phyloP scores from a whole-genome alignment of 768 basidiomycete genomes.

The Rhizopogon roseolus region DNA sequence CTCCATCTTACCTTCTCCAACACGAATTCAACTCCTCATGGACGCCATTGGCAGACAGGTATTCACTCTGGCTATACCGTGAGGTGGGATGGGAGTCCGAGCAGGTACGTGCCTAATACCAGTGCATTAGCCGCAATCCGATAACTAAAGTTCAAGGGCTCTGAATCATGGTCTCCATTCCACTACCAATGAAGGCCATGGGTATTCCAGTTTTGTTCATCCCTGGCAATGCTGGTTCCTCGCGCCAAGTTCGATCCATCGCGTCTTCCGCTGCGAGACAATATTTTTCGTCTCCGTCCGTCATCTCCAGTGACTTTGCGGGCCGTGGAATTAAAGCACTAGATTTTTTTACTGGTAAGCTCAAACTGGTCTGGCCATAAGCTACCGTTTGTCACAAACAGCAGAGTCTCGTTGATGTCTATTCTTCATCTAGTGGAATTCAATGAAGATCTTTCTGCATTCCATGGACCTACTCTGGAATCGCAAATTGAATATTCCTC shows the following conservation, averaged over 20 bases:
- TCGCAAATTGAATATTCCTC: conserved; percentile 76
- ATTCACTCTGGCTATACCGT: conserved; percentile 87
- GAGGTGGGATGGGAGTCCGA: conserved; percentile 80
- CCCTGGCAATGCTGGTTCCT: conserved; percentile 96
- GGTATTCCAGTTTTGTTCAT: conserved; percentile 93
- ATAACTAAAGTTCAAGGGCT: conserved; percentile 3
- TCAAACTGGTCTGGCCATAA: not conserved
- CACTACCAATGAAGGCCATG: conserved; percentile 17
- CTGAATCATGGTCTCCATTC: not conserved
- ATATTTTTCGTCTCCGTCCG: conserved; percentile 60
- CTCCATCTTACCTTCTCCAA: conserved; percentile 81
- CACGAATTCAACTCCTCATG: conserved; percentile 59
- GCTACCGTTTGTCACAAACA: not conserved
- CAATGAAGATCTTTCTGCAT: conserved; percentile 95
- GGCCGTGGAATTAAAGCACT: conserved; percentile 45
- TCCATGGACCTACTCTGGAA: conserved; percentile 85
- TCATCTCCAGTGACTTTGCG: conserved; percentile 50
- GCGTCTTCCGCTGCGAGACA: conserved; percentile 87
- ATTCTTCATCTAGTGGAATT: conserved; percentile 65
- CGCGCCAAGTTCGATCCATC: conserved; percentile 89
- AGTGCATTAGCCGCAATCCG: conserved; percentile 6
- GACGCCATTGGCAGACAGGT: conserved; percentile 69
- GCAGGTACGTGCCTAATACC: conserved; percentile 36
- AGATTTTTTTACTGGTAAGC: conserved; percentile 84
- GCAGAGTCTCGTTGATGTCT: not conserved